Percentiles rank a stretch among this genome's conserved stretches.
Conservation (phyloP, 345 rosid species). For the Gossypium arboreum region DNA sequence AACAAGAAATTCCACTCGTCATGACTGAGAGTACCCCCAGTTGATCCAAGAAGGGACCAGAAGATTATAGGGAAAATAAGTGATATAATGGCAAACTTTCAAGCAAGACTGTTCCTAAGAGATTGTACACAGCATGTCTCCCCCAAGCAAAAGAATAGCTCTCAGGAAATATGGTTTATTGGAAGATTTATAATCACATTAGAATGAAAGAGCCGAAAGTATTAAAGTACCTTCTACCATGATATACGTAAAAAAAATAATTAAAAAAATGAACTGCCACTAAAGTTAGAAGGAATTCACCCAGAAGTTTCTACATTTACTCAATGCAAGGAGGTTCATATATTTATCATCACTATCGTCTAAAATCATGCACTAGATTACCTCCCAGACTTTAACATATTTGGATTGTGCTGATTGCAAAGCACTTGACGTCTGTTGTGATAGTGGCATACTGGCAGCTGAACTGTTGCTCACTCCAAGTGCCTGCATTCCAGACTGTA, state of each 20-base stretch:
- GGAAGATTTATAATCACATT: not conserved
- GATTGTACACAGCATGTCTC: constrained; percentile 1
- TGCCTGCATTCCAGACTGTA: constrained; percentile 60
- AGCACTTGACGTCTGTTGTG: constrained; percentile 68
- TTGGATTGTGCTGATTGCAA: constrained; percentile 72
- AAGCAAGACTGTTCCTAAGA: not conserved
- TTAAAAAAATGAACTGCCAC: not conserved
- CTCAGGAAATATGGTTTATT: not conserved
- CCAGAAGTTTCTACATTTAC: not conserved
- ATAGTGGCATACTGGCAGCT: constrained; percentile 60
- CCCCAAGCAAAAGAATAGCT: not conserved
- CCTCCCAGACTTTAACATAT: constrained; percentile 98
- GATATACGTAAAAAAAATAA: not conserved
- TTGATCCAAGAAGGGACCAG: not conserved
- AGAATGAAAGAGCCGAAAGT: not conserved
- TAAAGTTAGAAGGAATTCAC: constrained; percentile 5
- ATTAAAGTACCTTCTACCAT: not conserved
- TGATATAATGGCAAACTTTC: not conserved
- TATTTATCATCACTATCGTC: constrained; percentile 2
- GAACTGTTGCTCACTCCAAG: constrained; percentile 58
- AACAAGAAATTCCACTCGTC: not conserved
- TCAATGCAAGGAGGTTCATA: not conserved
- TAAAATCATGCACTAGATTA: constrained; percentile 21
- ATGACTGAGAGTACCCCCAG: not conserved
- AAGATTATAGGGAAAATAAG: not conserved